Evolutionary conservation across 202 grass and related monocot genomes (phyloP).

Genomic region (Bolboschoenoplectus hybrid): DNA sequence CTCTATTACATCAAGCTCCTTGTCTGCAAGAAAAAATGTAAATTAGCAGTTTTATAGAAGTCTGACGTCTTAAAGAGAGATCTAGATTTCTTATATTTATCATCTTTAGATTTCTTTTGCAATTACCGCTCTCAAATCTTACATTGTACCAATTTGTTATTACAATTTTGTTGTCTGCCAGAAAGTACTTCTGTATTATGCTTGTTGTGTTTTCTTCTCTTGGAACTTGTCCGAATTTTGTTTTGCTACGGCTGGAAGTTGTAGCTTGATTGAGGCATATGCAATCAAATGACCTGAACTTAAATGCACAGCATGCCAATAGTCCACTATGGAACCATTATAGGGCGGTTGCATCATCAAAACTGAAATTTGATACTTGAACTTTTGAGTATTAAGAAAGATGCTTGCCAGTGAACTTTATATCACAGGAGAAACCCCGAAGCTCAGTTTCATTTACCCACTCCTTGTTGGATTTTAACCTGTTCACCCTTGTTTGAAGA

Average conservation of each 20-base stretch:
- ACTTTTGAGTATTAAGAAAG: neutral
- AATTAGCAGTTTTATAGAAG: neutral
- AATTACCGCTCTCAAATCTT: neutral
- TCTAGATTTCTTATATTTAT: neutral
- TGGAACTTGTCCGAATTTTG: neutral
- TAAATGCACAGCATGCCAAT: neutral
- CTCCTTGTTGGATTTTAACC: slow-evolving; percentile 83
- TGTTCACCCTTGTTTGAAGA: slow-evolving; percentile 88
- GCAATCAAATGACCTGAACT: neutral
- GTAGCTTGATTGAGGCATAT: neutral
- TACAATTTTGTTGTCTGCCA: neutral
- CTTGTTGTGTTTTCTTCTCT: neutral
- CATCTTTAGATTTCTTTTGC: neutral
- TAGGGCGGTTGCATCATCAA: neutral
- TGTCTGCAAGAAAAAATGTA: slow-evolving; percentile 52
- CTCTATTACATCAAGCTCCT: slow-evolving; percentile 88
- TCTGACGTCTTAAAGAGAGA: neutral
- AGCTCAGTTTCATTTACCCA: slow-evolving; percentile 74
- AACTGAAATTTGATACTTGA: neutral
- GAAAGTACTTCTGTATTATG: neutral
- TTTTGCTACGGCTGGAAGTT: neutral
- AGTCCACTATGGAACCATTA: neutral
- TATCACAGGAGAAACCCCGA: slow-evolving; percentile 76
- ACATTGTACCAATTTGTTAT: neutral
- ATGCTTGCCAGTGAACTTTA: slow-evolving; percentile 74